Evolutionary conservation across 805 yeast species (phyloP).

Genomic region (Suhomyces sp.): DNA sequence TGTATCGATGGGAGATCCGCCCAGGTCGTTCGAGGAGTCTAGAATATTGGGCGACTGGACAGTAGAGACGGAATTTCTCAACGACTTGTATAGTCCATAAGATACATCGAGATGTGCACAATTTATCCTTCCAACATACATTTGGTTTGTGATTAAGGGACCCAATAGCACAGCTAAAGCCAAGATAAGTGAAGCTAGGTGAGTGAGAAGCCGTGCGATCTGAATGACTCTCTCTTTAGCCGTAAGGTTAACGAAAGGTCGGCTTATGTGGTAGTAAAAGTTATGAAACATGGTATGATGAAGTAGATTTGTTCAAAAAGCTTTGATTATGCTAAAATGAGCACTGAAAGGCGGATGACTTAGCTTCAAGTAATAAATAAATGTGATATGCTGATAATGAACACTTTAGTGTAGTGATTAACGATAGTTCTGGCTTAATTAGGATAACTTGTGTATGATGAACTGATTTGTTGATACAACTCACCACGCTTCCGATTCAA

Average conservation of each 20-base stretch:
- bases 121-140: slow-evolving; percentile 40
- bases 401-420: too few relatives aligned
- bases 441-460: too few relatives aligned
- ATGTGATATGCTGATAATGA: too few relatives aligned
- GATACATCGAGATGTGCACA: slow-evolving; percentile 55
- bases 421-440: too few relatives aligned
- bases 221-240: slow-evolving; percentile 25
- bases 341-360: too few relatives aligned
- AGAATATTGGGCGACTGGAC: slow-evolving; percentile 1
- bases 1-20: slow-evolving; percentile 25
- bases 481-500: too few relatives aligned
- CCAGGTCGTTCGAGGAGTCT: neutral
- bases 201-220: slow-evolving; percentile 22
- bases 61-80: slow-evolving; percentile 30
- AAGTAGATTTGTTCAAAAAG: too few relatives aligned
- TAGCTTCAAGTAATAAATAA: too few relatives aligned
- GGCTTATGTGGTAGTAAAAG: slow-evolving; percentile 1
- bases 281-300: too few relatives aligned
- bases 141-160: slow-evolving; percentile 19
- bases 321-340: too few relatives aligned
- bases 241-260: slow-evolving; percentile 26
- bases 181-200: slow-evolving; percentile 16
- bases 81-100: slow-evolving; percentile 48
- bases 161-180: slow-evolving; percentile 25
- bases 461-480: too few relatives aligned